These are phyloP conservation scores for Citrus trifoliata DNA, from an alignment of 345 rosid species.

Conservation along the genomic window DNA sequence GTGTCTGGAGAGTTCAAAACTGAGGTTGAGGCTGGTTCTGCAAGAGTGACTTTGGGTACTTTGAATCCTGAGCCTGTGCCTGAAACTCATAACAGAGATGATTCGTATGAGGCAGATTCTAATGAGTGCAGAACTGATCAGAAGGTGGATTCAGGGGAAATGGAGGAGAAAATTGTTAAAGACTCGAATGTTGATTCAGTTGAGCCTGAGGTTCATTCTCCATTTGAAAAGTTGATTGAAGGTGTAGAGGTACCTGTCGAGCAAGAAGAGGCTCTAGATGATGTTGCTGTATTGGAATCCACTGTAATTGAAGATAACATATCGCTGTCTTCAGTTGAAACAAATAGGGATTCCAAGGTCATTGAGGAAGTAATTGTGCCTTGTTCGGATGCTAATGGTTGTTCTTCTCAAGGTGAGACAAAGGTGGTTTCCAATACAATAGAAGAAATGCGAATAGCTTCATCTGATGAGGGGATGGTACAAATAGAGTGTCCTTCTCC, in stretches of 20 bases:
- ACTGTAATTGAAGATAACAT: constrained; percentile 4
- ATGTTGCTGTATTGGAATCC: constrained; percentile 12
- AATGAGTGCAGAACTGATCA: constrained; percentile 5
- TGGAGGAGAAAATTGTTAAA: constrained; percentile 13
- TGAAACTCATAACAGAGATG: constrained; percentile 8
- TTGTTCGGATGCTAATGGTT: not conserved
- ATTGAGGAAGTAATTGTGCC: constrained; percentile 1
- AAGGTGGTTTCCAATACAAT: constrained; percentile 9
- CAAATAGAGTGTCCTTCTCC: not conserved
- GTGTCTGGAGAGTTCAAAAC: constrained; percentile 8
- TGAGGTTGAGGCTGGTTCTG: constrained; percentile 11
- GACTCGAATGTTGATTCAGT: constrained; percentile 15
- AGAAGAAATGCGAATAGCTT: constrained; percentile 8
- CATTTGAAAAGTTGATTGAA: constrained; percentile 6
- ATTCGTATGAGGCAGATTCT: constrained; percentile 20
- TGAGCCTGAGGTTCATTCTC: constrained; percentile 8
- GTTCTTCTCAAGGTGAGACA: not conserved
- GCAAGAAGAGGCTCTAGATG: constrained; percentile 5
- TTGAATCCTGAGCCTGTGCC: not conserved
- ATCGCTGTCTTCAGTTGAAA: constrained; percentile 1
- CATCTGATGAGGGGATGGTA: not conserved
- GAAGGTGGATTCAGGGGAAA: constrained; percentile 7
- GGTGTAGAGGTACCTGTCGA: constrained; percentile 10
- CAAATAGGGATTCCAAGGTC: constrained; percentile 7
- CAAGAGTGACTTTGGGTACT: constrained; percentile 8